A percentile compares a stretch with the other conserved stretches of the same genome.
Evolutionary conservation across 1,284 basidiomycete species (phyloP).

Genomic region (Apiotrichum laibachii): DNA sequence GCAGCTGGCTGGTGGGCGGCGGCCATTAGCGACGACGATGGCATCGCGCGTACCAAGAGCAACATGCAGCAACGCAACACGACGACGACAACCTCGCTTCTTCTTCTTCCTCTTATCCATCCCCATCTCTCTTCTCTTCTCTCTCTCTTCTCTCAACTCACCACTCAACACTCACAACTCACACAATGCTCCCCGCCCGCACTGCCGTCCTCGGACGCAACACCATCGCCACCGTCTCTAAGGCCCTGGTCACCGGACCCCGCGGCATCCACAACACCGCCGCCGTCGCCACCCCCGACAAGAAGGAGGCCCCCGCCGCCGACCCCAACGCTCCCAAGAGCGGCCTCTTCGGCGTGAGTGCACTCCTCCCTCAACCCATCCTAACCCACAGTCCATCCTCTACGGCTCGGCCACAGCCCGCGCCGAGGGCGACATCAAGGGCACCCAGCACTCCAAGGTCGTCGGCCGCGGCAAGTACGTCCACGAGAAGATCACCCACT

Average conservation of each 20-base stretch:
- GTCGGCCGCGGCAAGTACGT: slow-evolving; percentile 75
- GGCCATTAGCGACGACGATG: no score
- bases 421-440: slow-evolving; percentile 70
- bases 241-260: background rate
- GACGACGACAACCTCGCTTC: no score
- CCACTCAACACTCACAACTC: background rate
- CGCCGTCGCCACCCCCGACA: background rate
- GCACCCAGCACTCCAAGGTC: slow-evolving; percentile 71
- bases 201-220: background rate
- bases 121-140: background rate
- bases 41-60: no score
- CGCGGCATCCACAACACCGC: slow-evolving; percentile 14
- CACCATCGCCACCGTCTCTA: background rate
- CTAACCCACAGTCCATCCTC: slow-evolving; percentile 54
- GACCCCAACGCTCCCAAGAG: background rate
- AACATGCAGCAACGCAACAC: no score
- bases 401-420: slow-evolving; percentile 82
- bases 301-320: background rate
- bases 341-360: slow-evolving; percentile 9
- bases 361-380: slow-evolving; percentile 1
- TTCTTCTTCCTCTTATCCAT: background rate
- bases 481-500: slow-evolving; percentile 85
- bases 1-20: no score
- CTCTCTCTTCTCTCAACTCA: background rate
- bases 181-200: slow-evolving; percentile 1